Conservation (phyloP, 2,329 filamentous ascomycete species). For the Parasarocladium wereldwijsianum region DNA sequence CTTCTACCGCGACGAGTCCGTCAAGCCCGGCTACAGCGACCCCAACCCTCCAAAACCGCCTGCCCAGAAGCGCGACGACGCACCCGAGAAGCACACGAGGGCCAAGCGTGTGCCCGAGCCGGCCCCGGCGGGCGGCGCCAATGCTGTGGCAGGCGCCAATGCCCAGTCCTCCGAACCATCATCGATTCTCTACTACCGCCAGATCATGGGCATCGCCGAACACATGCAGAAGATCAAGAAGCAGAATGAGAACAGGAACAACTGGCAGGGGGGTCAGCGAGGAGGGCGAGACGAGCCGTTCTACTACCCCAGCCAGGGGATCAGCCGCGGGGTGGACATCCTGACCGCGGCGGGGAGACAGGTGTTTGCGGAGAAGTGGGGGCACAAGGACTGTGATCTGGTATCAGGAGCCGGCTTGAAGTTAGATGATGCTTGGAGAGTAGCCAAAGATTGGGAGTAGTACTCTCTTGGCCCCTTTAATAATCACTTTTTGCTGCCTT, state of each 20-base stretch:
- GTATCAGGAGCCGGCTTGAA: conserved; percentile 19
- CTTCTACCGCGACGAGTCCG: conserved; percentile 26
- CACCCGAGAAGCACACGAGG: background rate
- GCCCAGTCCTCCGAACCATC: background rate
- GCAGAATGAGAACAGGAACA: conserved; percentile 25
- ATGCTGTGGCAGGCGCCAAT: background rate
- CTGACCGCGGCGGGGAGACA: conserved; percentile 28
- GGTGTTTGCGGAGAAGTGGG: conserved; percentile 29
- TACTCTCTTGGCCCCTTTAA: background rate
- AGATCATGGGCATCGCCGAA: conserved; percentile 11
- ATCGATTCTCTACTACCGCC: conserved; percentile 7
- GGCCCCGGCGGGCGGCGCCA: too few species aligned
- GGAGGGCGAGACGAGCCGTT: conserved; percentile 38
- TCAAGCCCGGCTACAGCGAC: conserved; percentile 20
- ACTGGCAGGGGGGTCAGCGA: conserved; percentile 35
- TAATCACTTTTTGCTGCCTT: too few species aligned
- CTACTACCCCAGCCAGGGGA: conserved; percentile 31
- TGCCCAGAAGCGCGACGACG: conserved; percentile 6
- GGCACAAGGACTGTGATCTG: conserved; percentile 27
- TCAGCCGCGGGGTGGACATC: conserved; percentile 27
- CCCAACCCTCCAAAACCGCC: conserved; percentile 20
- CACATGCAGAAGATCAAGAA: conserved; percentile 28
- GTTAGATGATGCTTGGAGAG: conserved; percentile 29
- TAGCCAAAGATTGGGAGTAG: conserved; percentile 24
- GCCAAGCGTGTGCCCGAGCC: conserved; percentile 3